Conservation (phyloP, 345 rosid species). For the Hypericum perforatum region DNA sequence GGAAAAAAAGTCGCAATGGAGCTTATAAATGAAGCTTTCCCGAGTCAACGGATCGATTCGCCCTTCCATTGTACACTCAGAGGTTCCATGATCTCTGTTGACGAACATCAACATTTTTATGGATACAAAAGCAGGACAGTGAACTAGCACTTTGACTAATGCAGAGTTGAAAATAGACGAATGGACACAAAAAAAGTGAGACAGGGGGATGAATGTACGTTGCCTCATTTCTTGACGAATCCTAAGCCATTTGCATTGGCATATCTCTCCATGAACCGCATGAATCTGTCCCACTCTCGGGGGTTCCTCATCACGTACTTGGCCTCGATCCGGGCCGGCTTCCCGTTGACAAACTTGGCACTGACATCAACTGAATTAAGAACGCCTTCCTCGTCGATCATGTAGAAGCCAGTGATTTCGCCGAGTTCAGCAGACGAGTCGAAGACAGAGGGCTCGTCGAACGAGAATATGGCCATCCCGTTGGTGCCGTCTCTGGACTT, state of each 20-base stretch:
- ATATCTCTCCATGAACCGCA: conserved; percentile 96
- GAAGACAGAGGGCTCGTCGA: conserved; percentile 83
- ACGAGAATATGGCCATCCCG: conserved; percentile 72
- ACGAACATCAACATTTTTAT: too few species aligned
- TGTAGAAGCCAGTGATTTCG: conserved; percentile 88
- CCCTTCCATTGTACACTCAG: too few species aligned
- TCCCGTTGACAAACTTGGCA: conserved; percentile 88
- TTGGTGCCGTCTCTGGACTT: conserved; percentile 78
- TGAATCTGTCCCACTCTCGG: conserved; percentile 88
- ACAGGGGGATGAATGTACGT: conserved; percentile 15
- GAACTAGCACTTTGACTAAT: too few species aligned
- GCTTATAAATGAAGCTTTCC: too few species aligned
- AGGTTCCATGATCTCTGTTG: too few species aligned
- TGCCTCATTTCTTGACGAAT: conserved; percentile 65
- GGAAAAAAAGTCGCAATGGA: too few species aligned
- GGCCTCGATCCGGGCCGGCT: conserved; percentile 76
- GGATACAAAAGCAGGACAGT: too few species aligned
- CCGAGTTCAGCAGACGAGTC: conserved; percentile 81
- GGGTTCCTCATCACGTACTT: conserved; percentile 75
- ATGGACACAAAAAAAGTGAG: conserved; percentile 8
- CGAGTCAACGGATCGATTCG: too few species aligned
- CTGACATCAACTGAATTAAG: conserved; percentile 86
- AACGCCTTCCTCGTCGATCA: conserved; percentile 93
- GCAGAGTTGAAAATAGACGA: not conserved
- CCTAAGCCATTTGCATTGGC: conserved; percentile 76